Evolutionary conservation across 257 asterid genomes (phyloP).

Genomic region (Hygrophila difformis): DNA sequence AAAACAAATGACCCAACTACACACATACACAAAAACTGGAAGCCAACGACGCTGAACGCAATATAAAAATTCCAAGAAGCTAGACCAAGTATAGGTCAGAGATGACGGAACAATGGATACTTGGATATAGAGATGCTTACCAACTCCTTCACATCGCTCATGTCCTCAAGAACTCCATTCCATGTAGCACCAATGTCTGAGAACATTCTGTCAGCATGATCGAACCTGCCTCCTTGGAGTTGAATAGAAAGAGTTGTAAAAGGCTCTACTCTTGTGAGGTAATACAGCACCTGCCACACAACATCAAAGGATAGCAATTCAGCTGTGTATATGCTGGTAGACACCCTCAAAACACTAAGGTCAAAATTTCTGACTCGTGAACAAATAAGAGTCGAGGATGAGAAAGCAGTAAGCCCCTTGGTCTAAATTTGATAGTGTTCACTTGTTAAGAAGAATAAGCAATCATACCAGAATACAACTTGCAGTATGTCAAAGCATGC

Average conservation of each 20-base stretch:
- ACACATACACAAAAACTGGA: not conserved
- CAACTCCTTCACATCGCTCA: constrained; percentile 98
- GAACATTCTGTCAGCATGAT: constrained; percentile 99
- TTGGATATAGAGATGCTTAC: constrained; percentile 27
- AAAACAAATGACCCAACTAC: not conserved
- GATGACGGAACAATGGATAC: not conserved
- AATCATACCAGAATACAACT: no score
- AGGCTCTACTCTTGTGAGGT: constrained; percentile 89
- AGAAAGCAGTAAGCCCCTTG: constrained; percentile 11
- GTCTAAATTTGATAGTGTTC: not conserved
- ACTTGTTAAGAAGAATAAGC: no score
- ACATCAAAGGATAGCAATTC: constrained; percentile 15
- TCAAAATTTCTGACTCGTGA: not conserved
- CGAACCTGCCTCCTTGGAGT: constrained; percentile 97
- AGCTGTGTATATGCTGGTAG: constrained; percentile 11
- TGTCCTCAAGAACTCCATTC: constrained; percentile 97
- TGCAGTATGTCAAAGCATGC: not conserved
- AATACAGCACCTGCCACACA: constrained; percentile 68
- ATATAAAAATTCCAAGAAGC: not conserved
- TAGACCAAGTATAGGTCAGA: not conserved
- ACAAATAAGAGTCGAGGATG: not conserved
- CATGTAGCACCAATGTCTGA: constrained; percentile 87
- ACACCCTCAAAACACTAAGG: constrained; percentile 17
- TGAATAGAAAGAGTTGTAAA: constrained; percentile 94
- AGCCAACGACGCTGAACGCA: constrained; percentile 12